Conservation (phyloP, 2,329 filamentous ascomycete genomes). For the Phyllosticta capitalensis region DNA sequence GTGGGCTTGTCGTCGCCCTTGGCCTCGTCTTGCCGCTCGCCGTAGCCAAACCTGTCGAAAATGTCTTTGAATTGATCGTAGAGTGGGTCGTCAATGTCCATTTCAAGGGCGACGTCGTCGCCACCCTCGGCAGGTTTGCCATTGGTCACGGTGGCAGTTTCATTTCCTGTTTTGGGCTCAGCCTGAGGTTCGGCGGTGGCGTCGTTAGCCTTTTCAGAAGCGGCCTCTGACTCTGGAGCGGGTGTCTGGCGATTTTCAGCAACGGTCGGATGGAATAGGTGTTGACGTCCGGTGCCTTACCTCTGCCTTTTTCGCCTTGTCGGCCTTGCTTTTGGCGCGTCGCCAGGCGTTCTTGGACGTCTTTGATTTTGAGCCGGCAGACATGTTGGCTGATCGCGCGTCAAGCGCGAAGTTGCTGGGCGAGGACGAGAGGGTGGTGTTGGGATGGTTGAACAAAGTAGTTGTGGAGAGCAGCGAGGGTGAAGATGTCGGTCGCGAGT, state of each 20-base stretch:
- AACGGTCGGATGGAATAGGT: neutral
- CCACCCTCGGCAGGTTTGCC: conserved; percentile 26
- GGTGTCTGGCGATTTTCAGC: neutral
- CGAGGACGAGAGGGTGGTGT: neutral
- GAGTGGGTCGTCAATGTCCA: conserved; percentile 62
- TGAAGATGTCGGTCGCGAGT: conserved; percentile 5
- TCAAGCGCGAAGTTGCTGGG: neutral
- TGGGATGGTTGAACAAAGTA: neutral
- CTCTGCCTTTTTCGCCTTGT: conserved; percentile 74
- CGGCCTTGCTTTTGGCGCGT: conserved; percentile 61
- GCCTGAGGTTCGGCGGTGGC: conserved; percentile 19
- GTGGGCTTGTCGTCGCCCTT: conserved; percentile 60
- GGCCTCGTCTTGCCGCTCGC: conserved; percentile 51
- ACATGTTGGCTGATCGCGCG: conserved; percentile 2
- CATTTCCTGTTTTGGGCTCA: conserved; percentile 16
- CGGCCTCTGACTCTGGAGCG: conserved; percentile 15
- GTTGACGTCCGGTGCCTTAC: conserved; percentile 25
- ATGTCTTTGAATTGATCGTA: conserved; percentile 81
- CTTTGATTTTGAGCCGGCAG: conserved; percentile 1
- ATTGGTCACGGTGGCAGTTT: conserved; percentile 19
- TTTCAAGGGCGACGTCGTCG: conserved; percentile 34
- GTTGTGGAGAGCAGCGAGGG: conserved; percentile 1
- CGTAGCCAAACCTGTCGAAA: conserved; percentile 60
- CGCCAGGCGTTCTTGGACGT: conserved; percentile 79
- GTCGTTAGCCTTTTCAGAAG: conserved; percentile 25